Evolutionary conservation across 2,329 filamentous ascomycete genomes (phyloP).

Genomic region (Cryoendolithus antarcticus): DNA sequence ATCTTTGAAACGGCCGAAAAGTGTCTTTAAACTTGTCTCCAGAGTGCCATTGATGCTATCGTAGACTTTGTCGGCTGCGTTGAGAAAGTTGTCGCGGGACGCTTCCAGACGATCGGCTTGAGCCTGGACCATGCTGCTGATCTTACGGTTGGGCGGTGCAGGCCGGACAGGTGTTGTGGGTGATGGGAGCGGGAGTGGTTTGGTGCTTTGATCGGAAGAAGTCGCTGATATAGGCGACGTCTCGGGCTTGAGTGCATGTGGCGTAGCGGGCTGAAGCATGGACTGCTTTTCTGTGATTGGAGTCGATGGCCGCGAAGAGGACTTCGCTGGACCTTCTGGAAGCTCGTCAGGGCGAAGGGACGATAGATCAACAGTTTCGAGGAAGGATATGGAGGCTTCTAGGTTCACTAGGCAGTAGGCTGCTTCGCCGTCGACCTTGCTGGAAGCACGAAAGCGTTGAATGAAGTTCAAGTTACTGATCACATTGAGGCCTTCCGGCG

Average conservation of each 20-base stretch:
- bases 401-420: slow-evolving; percentile 95
- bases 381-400: slow-evolving; percentile 84
- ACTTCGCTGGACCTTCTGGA: slow-evolving; percentile 54
- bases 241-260: slow-evolving; percentile 23
- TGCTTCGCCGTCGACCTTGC: slow-evolving; percentile 81
- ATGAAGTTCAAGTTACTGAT: slow-evolving; percentile 92
- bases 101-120: slow-evolving; percentile 75
- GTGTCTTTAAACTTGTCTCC: slow-evolving; percentile 84
- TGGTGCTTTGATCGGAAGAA: slow-evolving; percentile 15
- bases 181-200: slow-evolving; percentile 19
- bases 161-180: slow-evolving; percentile 20
- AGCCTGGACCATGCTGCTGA: slow-evolving; percentile 78
- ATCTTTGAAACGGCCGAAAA: slow-evolving; percentile 79
- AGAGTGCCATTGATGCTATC: slow-evolving; percentile 86
- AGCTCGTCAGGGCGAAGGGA: slow-evolving; percentile 69
- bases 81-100: slow-evolving; percentile 53
- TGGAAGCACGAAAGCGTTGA: slow-evolving; percentile 75
- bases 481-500: slow-evolving; percentile 72
- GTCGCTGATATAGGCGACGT: slow-evolving; percentile 14
- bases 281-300: slow-evolving; percentile 28
- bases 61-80: slow-evolving; percentile 78
- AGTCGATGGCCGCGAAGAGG: slow-evolving; percentile 35
- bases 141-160: slow-evolving; percentile 55
- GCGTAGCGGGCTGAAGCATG: slow-evolving; percentile 19
- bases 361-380: slow-evolving; percentile 88